Base-by-base conservation (phyloP, 2,329 filamentous ascomycete genomes). In the Aspergillus sp. region DNA sequence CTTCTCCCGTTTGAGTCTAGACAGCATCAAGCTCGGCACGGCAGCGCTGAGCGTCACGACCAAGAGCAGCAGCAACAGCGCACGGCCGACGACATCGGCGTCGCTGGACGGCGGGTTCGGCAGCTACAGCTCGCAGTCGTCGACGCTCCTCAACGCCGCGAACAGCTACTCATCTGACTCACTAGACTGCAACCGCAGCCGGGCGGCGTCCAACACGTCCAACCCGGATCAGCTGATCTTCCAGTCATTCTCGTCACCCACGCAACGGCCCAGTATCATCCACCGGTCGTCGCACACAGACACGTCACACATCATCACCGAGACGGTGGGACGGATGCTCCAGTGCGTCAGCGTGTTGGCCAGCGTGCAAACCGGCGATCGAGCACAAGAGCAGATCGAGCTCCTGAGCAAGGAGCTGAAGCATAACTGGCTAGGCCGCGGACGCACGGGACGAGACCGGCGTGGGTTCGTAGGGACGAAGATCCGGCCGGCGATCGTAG, bases 301-400 rank as follows among this genome's bases (percentile, higher is more conserved):
- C 60, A 77, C 76, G 70, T 89, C 87, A 58, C 78, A 70, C 85
- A 91, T 72, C 87, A 95, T 98, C 57, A 97, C 95, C 0, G 93
- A 98, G 68, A 97, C 94, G 67, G 93, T 97, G 0, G 95, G 92
- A 0, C 84, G 94, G 54, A 96, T 99, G 91, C 81, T 99, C 64
- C 95, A 99, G 79, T 99, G 95, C 76, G 89, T 98, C 76, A 94
- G 90, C 73, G 92, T 99, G 7, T 82, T 99, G 21, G 91, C 91
- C 3, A 89, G 88, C 63, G 85, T 96, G 12, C 89, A 87, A 70
- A 87, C 83, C 0, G 85, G 85, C 9, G 91, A 96, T 65, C 87
- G 89, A 39, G 84, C 86, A 1, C 91, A 94, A 72, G 85, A 84
- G 59, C 91, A 89, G 76, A 90, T 98, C 70, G 90, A 94, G 63